Conservation (phyloP, 768 basidiomycete species). For the Suillus lakei region DNA sequence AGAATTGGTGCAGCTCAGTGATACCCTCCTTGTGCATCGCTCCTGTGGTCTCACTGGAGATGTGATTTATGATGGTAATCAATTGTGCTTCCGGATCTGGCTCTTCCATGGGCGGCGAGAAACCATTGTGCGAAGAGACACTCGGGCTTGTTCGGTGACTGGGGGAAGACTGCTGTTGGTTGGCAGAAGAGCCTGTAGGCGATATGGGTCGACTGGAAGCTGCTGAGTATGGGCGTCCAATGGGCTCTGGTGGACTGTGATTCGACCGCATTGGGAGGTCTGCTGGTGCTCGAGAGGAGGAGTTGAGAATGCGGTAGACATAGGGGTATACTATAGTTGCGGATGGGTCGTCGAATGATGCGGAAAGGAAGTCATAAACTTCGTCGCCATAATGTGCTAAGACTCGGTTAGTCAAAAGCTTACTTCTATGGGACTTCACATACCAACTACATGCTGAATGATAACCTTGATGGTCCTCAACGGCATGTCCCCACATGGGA, state of each 20-base stretch:
- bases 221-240: constrained; percentile 56
- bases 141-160: constrained; percentile 74
- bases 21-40: constrained; percentile 93
- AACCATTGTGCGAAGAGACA: constrained; percentile 61
- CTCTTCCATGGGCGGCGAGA: constrained; percentile 67
- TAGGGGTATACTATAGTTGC: constrained; percentile 97
- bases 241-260: constrained; percentile 39
- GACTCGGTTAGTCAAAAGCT: constrained; percentile 16
- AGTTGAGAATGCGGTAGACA: constrained; percentile 89
- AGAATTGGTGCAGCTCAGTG: constrained; percentile 90
- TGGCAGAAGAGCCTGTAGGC: constrained; percentile 66
- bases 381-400: constrained; percentile 85
- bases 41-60: constrained; percentile 87
- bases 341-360: constrained; percentile 94
- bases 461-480: constrained; percentile 97
- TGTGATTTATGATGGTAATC: constrained; percentile 82
- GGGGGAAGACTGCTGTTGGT: constrained; percentile 57
- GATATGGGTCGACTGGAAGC: constrained; percentile 74
- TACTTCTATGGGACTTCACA: constrained; percentile 39
- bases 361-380: constrained; percentile 88
- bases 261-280: constrained; percentile 29
- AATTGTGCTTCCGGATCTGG: constrained; percentile 88
- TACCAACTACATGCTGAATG: constrained; percentile 95
- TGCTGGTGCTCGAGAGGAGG: constrained; percentile 51
- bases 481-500: constrained; percentile 98